Evolutionary conservation across 73 alveolate genomes (phyloP).

Genomic region (Paraurostyla sp.): DNA sequence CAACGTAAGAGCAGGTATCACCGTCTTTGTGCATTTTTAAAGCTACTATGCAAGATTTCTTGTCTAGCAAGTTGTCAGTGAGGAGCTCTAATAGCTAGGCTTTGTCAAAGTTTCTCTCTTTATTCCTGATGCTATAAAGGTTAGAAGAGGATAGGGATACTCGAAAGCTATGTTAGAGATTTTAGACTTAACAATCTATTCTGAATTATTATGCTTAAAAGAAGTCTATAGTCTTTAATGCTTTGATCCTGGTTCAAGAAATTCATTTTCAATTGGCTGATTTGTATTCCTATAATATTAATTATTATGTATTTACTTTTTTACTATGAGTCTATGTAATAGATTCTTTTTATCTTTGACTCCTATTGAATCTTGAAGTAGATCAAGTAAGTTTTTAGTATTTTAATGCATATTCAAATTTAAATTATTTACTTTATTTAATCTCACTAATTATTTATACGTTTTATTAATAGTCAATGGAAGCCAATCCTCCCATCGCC

Average conservation of each 20-base stretch:
- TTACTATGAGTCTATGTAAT: not conserved
- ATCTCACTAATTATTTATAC: not conserved
- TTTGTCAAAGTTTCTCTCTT: constrained; percentile 8
- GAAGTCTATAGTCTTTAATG: not conserved
- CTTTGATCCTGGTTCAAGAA: not conserved
- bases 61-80: not conserved
- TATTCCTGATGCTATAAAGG: not conserved
- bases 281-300: not conserved
- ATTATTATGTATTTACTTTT: constrained; percentile 16
- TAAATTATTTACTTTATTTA: not conserved
- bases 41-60: not conserved
- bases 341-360: constrained; percentile 1
- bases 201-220: not conserved
- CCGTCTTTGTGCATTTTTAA: not conserved
- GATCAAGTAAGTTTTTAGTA: constrained; percentile 35
- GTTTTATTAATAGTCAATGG: constrained; percentile 10
- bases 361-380: constrained; percentile 48
- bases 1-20: not conserved
- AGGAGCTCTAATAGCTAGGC: constrained; percentile 2
- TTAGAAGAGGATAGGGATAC: not conserved
- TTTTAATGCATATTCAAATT: constrained; percentile 47
- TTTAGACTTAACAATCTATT: not conserved
- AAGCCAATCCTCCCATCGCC: not conserved
- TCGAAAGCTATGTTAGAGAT: not conserved
- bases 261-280: not conserved